Evolutionary conservation across 2,329 filamentous ascomycete genomes (phyloP).

Genomic region (Ophiostoma australiae): DNA sequence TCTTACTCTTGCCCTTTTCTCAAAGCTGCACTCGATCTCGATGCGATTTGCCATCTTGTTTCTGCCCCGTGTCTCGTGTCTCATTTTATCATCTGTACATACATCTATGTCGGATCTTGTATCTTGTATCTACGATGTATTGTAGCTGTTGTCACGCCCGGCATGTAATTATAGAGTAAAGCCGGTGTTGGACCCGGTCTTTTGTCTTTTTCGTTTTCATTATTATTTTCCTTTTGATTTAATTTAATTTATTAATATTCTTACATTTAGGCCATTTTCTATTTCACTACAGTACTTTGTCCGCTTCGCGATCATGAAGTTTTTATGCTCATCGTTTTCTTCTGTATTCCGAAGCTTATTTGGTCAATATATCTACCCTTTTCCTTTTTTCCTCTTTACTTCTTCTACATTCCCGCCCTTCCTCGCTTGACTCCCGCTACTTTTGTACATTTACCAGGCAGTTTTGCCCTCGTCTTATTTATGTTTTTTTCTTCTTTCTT

Average conservation of each 20-base stretch:
- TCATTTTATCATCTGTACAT: not conserved
- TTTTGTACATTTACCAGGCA: not conserved
- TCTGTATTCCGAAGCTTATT: not conserved
- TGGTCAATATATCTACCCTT: not conserved
- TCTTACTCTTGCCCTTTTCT: slow-evolving; percentile 7
- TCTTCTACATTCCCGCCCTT: not conserved
- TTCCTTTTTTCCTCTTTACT: not conserved
- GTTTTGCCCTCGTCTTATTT: not conserved
- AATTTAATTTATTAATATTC: no score
- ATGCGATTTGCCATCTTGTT: not conserved
- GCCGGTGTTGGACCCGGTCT: not conserved
- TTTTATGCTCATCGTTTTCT: not conserved
- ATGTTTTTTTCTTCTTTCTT: no score
- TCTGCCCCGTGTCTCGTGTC: not conserved
- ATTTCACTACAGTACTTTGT: not conserved
- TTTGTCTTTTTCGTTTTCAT: not conserved
- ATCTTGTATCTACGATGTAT: not conserved
- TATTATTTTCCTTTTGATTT: not conserved
- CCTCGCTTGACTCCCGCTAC: slow-evolving; percentile 5
- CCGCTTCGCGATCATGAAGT: not conserved
- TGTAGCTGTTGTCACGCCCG: slow-evolving; percentile 5
- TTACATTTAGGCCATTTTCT: no score
- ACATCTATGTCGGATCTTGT: not conserved
- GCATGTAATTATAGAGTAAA: not conserved
- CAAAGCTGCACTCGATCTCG: slow-evolving; percentile 7